Percentiles rank a stretch among this genome's conserved stretches.
Conservation (phyloP, 345 rosid genomes). For the Chamaenerion angustifolium region DNA sequence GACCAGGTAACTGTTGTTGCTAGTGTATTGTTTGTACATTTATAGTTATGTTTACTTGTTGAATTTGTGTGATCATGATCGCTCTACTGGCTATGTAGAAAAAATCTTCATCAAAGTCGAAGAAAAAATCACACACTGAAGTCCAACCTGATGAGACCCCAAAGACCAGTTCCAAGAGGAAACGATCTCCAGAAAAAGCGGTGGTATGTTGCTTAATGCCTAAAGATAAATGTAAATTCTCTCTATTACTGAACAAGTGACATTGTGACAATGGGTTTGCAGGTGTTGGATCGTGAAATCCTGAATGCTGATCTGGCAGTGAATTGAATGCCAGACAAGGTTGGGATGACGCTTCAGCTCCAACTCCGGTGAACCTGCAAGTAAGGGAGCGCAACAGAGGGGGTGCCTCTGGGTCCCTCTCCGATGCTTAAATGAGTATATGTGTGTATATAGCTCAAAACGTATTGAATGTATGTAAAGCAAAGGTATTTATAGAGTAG, state of each 20-base stretch:
- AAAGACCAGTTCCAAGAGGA: conserved; percentile 44
- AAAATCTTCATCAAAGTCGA: conserved; percentile 46
- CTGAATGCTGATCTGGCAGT: no score
- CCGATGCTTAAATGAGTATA: no score
- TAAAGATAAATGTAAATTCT: not conserved
- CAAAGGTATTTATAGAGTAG: no score
- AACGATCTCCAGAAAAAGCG: conserved; percentile 35
- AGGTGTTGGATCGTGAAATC: no score
- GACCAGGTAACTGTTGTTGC: conserved; percentile 22
- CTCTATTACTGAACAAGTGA: not conserved
- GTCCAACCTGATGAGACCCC: conserved; percentile 27
- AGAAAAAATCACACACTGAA: conserved; percentile 29
- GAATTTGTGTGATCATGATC: not conserved
- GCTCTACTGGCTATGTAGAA: conserved; percentile 20
- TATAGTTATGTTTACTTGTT: not conserved
- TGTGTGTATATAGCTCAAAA: no score
- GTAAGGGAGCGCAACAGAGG: no score
- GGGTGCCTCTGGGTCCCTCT: no score
- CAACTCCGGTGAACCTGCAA: no score
- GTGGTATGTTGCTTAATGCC: conserved; percentile 21
- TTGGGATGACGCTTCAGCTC: no score
- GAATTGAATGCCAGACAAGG: no score
- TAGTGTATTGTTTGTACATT: not conserved
- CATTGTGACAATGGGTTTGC: conserved; percentile 11
- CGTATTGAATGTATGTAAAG: no score